These are phyloP conservation scores for Excoecaria cochinchinensis DNA, from an alignment of 345 rosid genomes.

Conservation along the genomic window DNA sequence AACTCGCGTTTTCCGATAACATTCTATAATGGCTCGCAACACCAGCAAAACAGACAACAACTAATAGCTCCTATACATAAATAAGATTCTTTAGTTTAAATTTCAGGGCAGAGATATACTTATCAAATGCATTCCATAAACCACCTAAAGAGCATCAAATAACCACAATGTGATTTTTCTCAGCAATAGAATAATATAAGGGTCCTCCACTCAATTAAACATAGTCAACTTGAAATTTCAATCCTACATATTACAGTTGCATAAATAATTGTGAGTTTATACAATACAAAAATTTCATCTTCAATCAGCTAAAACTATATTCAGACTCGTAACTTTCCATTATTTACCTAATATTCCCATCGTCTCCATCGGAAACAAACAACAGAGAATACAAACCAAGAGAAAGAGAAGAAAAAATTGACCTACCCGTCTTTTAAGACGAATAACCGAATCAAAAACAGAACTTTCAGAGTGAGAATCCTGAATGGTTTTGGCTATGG, in stretches of 20 bases:
- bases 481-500: constrained; percentile 58
- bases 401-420: not conserved
- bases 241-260: no score
- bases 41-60: no score
- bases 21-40: not conserved
- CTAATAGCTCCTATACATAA: not conserved
- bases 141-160: not conserved
- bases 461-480: constrained; percentile 43
- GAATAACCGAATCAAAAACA: constrained; percentile 39
- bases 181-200: not conserved
- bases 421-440: constrained; percentile 56
- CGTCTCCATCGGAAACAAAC: not conserved
- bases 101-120: not conserved
- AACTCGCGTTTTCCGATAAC: not conserved
- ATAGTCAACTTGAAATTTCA: not conserved
- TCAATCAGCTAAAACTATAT: not conserved
- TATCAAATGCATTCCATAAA: not conserved
- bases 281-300: not conserved
- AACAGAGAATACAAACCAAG: not conserved
- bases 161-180: not conserved
- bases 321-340: no score
- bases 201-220: not conserved
- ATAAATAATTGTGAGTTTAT: no score
- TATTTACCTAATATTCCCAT: no score
- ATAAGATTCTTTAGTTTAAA: not conserved